These are phyloP conservation scores for Pseudoneurospora amorphoporcata DNA, from an alignment of 495 filamentous ascomycete genomes.

Conservation along the genomic window DNA sequence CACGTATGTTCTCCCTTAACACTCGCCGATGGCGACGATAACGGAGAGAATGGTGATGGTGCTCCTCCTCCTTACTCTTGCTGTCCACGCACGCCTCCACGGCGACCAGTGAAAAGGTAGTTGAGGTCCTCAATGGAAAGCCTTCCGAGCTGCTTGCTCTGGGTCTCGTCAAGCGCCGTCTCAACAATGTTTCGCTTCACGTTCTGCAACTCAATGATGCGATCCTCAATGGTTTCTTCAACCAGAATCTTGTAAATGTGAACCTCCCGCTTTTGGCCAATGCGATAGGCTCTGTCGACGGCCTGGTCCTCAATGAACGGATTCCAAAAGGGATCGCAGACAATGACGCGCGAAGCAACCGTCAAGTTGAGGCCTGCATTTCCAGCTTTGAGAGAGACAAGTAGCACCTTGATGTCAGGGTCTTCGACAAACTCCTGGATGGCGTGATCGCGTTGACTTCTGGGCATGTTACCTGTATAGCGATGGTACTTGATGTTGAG, in stretches of 20 bases:
- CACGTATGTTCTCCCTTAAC: background rate
- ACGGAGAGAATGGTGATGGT: background rate
- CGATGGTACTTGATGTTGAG: conserved; percentile 52
- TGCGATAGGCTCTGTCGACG: conserved; percentile 84
- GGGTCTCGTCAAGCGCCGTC: conserved; percentile 73
- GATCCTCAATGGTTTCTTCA: conserved; percentile 74
- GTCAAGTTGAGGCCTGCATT: conserved; percentile 87
- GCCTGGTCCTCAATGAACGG: conserved; percentile 92
- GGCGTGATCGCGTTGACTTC: conserved; percentile 55
- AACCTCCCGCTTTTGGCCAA: conserved; percentile 70
- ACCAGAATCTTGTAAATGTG: conserved; percentile 74
- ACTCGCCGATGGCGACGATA: background rate
- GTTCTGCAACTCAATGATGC: conserved; percentile 78
- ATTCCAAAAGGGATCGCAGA: conserved; percentile 96
- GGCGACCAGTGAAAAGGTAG: conserved; percentile 52
- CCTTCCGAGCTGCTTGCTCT: conserved; percentile 50
- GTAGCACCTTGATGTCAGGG: conserved; percentile 58
- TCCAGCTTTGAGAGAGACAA: conserved; percentile 83
- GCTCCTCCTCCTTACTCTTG: background rate
- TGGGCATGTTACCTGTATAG: conserved; percentile 80
- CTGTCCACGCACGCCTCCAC: background rate
- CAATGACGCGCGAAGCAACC: conserved; percentile 78
- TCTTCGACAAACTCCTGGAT: conserved; percentile 65
- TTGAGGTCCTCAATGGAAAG: conserved; percentile 54
- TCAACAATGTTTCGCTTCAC: conserved; percentile 71